These are phyloP conservation scores for Smittium mucronatum DNA, from an alignment of 371 early-diverging fungal genomes.

Conservation along the genomic window DNA sequence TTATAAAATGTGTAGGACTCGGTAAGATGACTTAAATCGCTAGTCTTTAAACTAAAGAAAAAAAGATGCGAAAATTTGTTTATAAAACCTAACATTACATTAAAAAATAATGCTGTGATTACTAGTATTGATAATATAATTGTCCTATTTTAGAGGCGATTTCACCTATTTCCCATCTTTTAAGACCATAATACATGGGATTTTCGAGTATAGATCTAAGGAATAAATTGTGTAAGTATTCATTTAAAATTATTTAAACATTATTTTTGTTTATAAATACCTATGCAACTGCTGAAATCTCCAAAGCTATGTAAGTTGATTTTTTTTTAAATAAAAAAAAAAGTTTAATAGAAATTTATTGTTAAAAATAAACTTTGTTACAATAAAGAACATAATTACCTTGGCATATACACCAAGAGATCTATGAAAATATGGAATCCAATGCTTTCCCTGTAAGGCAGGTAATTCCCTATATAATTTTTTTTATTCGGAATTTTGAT, in stretches of 20 bases:
- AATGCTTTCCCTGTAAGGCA: conserved; percentile 61
- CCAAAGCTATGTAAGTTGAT: conserved; percentile 88
- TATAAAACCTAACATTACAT: no score
- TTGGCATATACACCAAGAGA: conserved; percentile 92
- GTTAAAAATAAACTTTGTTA: no score
- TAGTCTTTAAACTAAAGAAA: conserved; percentile 58
- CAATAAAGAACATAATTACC: neutral
- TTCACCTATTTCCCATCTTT: conserved; percentile 95
- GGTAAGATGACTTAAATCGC: conserved; percentile 86
- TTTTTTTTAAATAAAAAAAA: no score
- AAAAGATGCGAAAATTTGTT: no score
- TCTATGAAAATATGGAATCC: conserved; percentile 83
- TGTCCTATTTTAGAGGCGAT: conserved; percentile 96
- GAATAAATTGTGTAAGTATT: neutral
- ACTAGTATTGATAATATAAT: conserved; percentile 72
- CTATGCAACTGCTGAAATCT: conserved; percentile 86
- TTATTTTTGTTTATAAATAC: neutral
- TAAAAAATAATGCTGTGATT: no score
- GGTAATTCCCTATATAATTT: conserved; percentile 61
- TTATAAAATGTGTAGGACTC: conserved; percentile 92
- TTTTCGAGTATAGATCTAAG: conserved; percentile 54
- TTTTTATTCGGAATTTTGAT: no score
- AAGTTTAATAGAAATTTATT: no score
- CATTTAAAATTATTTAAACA: neutral
- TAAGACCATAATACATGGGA: conserved; percentile 76